phyloP scores from a whole-genome alignment of 768 basidiomycete genomes.

The Bullera alba region DNA sequence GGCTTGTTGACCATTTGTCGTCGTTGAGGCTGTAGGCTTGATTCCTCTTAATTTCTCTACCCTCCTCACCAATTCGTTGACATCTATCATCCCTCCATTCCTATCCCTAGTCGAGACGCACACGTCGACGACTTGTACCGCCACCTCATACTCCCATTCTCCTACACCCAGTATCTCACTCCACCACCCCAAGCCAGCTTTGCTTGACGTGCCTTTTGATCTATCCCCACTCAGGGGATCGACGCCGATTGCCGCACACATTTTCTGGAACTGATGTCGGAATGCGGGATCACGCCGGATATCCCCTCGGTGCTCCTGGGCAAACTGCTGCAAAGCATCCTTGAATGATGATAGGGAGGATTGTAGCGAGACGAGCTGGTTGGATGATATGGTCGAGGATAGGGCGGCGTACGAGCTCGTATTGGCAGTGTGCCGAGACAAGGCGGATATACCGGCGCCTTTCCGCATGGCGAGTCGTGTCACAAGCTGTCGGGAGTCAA shows the following conservation, averaged over 20 bases:
- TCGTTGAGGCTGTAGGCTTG: neutral
- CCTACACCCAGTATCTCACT: conserved; percentile 68
- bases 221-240: conserved; percentile 72
- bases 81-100: conserved; percentile 87
- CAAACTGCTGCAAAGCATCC: conserved; percentile 69
- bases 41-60: conserved; percentile 61
- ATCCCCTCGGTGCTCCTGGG: conserved; percentile 70
- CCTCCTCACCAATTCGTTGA: conserved; percentile 73
- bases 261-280: conserved; percentile 84
- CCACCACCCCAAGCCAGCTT: conserved; percentile 63
- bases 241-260: conserved; percentile 91
- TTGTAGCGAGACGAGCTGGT: conserved; percentile 71
- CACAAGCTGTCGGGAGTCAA: no score
- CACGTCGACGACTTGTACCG: conserved; percentile 76
- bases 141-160: conserved; percentile 94
- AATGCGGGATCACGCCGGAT: conserved; percentile 80
- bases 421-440: conserved; percentile 78
- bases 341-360: conserved; percentile 79
- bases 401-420: conserved; percentile 73
- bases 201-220: neutral
- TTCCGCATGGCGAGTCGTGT: conserved; percentile 48
- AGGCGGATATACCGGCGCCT: conserved; percentile 80
- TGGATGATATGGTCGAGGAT: conserved; percentile 66
- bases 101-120: conserved; percentile 47
- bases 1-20: conserved; percentile 7